These are phyloP conservation scores for Ramaria sp. DNA, from an alignment of 768 basidiomycete species.

Conservation along the genomic window DNA sequence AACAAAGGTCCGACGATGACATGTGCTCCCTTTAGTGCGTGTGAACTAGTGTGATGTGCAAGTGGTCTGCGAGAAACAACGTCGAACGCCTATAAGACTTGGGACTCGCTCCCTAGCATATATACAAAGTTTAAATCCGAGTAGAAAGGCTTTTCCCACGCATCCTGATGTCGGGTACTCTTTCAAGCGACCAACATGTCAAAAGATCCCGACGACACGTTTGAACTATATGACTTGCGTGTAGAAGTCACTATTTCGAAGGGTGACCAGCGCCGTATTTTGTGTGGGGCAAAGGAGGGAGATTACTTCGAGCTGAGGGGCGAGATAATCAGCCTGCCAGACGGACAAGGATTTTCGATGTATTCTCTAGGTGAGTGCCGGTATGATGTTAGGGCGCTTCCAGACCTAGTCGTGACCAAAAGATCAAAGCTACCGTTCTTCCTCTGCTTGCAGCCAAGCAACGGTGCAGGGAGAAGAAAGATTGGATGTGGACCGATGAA, in stretches of 20 bases:
- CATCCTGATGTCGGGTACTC: background rate
- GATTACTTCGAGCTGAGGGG: slow-evolving; percentile 54
- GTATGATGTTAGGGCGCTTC: background rate
- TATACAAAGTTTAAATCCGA: no score
- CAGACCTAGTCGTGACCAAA: background rate
- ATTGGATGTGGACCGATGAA: slow-evolving; percentile 61
- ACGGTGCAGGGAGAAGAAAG: slow-evolving; percentile 38
- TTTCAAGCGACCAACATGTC: background rate
- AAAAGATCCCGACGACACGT: slow-evolving; percentile 26
- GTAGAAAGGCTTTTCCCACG: background rate
- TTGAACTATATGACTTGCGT: slow-evolving; percentile 53
- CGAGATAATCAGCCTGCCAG: slow-evolving; percentile 51
- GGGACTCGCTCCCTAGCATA: no score
- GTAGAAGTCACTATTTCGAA: slow-evolving; percentile 53
- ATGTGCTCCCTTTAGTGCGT: background rate
- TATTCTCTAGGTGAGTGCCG: slow-evolving; percentile 43
- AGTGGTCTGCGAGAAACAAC: no score
- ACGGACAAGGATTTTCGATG: slow-evolving; percentile 55
- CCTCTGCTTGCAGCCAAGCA: slow-evolving; percentile 64
- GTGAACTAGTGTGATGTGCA: no score
- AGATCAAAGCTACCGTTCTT: slow-evolving; percentile 39
- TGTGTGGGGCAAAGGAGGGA: slow-evolving; percentile 55
- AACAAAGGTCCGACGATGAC: background rate
- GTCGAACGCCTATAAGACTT: no score
- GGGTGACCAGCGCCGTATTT: slow-evolving; percentile 30